Evolutionary conservation across 1,284 basidiomycete genomes (phyloP).

Genomic region (Melampsora americana): DNA sequence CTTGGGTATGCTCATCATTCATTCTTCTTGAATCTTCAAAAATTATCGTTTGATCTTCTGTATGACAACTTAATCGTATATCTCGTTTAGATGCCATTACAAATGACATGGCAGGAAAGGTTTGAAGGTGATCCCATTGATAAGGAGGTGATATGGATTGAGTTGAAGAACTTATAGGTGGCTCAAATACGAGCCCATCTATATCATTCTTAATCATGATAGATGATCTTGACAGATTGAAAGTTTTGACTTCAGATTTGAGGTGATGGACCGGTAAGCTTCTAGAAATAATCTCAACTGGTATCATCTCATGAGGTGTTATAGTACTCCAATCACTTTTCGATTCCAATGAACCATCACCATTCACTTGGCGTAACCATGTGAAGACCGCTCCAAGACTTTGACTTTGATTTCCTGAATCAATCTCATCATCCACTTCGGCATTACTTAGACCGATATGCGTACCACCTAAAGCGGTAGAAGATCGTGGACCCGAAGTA

Average conservation of each 20-base stretch:
- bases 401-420: conserved; percentile 13
- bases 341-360: neutral
- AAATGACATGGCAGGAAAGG: conserved; percentile 18
- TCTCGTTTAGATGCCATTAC: conserved; percentile 36
- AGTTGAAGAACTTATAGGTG: neutral
- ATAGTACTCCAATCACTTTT: neutral
- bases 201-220: conserved; percentile 34
- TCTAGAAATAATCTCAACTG: conserved; percentile 27
- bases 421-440: conserved; percentile 37
- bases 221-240: neutral
- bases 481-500: neutral
- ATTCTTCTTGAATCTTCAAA: neutral
- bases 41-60: neutral
- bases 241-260: neutral
- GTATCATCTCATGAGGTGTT: neutral
- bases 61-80: conserved; percentile 18
- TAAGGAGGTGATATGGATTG: neutral
- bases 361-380: conserved; percentile 1
- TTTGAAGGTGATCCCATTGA: conserved; percentile 12
- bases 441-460: conserved; percentile 11
- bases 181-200: conserved; percentile 24
- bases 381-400: conserved; percentile 15
- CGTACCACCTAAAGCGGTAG: neutral
- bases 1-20: neutral
- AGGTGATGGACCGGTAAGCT: neutral